Percentiles rank a stretch among this genome's conserved stretches.
phyloP scores from a whole-genome alignment of 148 eudicot species.

The Heliamphora exappendiculata region DNA sequence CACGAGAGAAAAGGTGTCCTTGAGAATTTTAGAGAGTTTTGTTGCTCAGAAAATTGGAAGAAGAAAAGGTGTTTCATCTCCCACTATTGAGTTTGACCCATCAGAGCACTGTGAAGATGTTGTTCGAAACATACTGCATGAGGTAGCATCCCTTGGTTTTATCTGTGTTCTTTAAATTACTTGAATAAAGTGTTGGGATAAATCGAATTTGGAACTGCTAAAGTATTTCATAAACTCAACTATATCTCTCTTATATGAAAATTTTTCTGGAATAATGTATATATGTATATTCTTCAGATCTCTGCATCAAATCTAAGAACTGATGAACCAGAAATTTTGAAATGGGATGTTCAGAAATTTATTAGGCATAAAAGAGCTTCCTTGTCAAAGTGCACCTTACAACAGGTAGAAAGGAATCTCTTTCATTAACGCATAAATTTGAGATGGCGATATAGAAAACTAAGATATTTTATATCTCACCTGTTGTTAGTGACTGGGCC shows the following conservation, averaged over 20 bases:
- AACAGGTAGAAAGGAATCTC: slow-evolving; percentile 34
- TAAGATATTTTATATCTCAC: background rate
- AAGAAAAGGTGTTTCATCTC: slow-evolving; percentile 10
- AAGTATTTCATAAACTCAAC: background rate
- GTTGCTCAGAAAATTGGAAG: slow-evolving; percentile 18
- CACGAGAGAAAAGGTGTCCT: slow-evolving; percentile 45
- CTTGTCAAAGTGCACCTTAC: slow-evolving; percentile 39
- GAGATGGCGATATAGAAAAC: background rate
- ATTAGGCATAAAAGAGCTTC: slow-evolving; percentile 39
- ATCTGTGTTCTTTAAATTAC: background rate
- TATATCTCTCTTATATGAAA: background rate
- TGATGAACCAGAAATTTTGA: slow-evolving; percentile 26
- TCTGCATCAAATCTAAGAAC: slow-evolving; percentile 22
- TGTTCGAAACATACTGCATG: slow-evolving; percentile 27
- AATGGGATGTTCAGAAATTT: slow-evolving; percentile 35
- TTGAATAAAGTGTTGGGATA: background rate
- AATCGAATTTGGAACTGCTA: background rate
- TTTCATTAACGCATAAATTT: background rate
- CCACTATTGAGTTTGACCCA: slow-evolving; percentile 24
- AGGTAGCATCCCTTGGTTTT: slow-evolving; percentile 27
- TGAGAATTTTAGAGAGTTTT: slow-evolving; percentile 54
- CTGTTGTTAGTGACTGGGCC: background rate
- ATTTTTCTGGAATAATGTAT: background rate
- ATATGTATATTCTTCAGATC: slow-evolving; percentile 19
- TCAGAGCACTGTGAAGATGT: slow-evolving; percentile 43